Conservation (phyloP, 2,329 filamentous ascomycete genomes). For the Sporothrix brunneoviolacea region DNA sequence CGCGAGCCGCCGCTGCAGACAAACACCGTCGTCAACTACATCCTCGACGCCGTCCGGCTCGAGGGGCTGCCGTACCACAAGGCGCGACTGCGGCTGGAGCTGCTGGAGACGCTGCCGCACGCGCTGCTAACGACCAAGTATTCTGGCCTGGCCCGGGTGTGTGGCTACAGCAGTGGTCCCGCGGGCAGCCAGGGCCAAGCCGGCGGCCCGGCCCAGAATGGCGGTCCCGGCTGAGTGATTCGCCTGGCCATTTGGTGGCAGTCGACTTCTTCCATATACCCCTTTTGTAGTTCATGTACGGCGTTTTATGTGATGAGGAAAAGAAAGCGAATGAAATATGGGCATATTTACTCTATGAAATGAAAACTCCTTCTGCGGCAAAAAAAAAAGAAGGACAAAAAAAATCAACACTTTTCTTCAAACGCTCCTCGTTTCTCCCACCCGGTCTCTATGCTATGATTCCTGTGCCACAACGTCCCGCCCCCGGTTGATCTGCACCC, state of each 20-base stretch:
- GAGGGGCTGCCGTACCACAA: slow-evolving; percentile 46
- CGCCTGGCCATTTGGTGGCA: too few species aligned
- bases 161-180: slow-evolving; percentile 9
- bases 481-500: slow-evolving; percentile 81
- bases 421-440: too few species aligned
- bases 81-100: slow-evolving; percentile 36
- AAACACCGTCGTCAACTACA: slow-evolving; percentile 51
- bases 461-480: slow-evolving; percentile 38
- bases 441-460: not conserved
- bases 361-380: not conserved
- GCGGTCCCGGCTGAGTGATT: not conserved
- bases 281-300: not conserved
- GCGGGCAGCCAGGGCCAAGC: too few species aligned
- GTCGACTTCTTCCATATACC: not conserved
- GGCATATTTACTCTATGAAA: too few species aligned
- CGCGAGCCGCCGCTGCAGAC: slow-evolving; percentile 53
- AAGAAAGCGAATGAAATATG: too few species aligned
- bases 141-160: slow-evolving; percentile 23
- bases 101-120: slow-evolving; percentile 32
- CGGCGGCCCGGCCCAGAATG: too few species aligned
- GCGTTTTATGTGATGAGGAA: too few species aligned
- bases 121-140: slow-evolving; percentile 22
- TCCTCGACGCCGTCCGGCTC: slow-evolving; percentile 47
- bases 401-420: slow-evolving; percentile 1
- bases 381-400: slow-evolving; percentile 2